Conservation (phyloP, 345 rosid genomes). For the Eutrema japonicum region DNA sequence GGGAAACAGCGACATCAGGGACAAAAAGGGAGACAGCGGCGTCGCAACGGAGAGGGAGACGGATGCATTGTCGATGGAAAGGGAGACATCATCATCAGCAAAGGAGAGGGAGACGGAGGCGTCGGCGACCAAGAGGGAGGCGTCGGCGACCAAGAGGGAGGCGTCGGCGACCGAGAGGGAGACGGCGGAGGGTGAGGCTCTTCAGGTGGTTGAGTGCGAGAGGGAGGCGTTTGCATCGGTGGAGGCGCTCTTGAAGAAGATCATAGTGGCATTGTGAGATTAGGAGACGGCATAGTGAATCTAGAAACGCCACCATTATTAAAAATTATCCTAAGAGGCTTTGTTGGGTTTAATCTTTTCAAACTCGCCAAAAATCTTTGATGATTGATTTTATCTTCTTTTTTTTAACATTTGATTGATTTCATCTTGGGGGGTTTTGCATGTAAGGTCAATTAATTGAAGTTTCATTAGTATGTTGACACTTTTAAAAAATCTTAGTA, state of each 20-base stretch:
- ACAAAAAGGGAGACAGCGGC: too few relatives aligned
- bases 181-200: constrained; percentile 32
- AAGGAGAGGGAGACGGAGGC: too few relatives aligned
- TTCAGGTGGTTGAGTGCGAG: constrained; percentile 9
- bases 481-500: too few relatives aligned
- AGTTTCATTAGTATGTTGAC: too few relatives aligned
- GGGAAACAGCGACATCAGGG: too few relatives aligned
- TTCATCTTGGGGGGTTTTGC: too few relatives aligned
- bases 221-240: constrained; percentile 33
- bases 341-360: constrained; percentile 74
- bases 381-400: background rate
- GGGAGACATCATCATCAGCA: too few relatives aligned
- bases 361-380: constrained; percentile 54
- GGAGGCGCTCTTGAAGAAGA: constrained; percentile 31
- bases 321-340: constrained; percentile 72
- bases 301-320: constrained; percentile 48
- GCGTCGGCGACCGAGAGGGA: constrained; percentile 9
- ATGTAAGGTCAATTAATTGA: too few relatives aligned
- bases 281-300: constrained; percentile 54
- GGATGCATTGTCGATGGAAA: too few relatives aligned
- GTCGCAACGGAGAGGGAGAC: too few relatives aligned
- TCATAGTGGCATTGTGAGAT: constrained; percentile 43
- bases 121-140: too few relatives aligned
- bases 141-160: too few relatives aligned
- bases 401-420: constrained; percentile 23